phyloP scores from a whole-genome alignment of 345 rosid genomes.

The Heritiera fomes region DNA sequence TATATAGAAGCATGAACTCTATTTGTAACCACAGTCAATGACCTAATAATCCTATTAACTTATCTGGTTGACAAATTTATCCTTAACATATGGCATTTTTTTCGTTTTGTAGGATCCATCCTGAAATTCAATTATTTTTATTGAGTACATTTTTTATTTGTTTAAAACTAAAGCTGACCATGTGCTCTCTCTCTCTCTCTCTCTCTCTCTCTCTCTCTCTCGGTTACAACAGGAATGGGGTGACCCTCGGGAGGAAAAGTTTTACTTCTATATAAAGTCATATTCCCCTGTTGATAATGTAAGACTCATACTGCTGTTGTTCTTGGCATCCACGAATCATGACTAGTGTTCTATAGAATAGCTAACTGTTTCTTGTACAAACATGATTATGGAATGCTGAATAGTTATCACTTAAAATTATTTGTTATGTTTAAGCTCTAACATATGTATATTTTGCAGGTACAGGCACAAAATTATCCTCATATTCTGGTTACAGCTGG shows the following conservation, averaged over 20 bases:
- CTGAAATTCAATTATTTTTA: background rate
- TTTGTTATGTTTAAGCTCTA: slow-evolving; percentile 12
- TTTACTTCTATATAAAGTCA: slow-evolving; percentile 84
- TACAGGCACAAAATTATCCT: slow-evolving; percentile 76
- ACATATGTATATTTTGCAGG: slow-evolving; percentile 45
- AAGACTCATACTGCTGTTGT: slow-evolving; percentile 20
- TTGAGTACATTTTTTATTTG: slow-evolving; percentile 2
- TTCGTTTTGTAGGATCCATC: background rate
- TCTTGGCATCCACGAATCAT: background rate
- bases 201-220: slow-evolving; percentile 8
- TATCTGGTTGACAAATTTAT: no score
- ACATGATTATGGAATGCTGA: background rate
- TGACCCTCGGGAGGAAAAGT: slow-evolving; percentile 89
- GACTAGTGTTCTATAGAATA: background rate
- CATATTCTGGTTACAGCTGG: slow-evolving; percentile 83
- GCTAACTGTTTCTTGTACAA: slow-evolving; percentile 4
- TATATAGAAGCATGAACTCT: no score
- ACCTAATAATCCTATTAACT: no score
- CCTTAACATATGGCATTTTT: background rate
- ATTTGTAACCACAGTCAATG: no score
- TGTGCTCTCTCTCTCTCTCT: no score
- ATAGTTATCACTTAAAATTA: background rate
- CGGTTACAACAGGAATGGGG: slow-evolving; percentile 85
- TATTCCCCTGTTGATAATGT: slow-evolving; percentile 97
- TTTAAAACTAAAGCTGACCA: background rate